Percentiles rank a stretch among this genome's conserved stretches.
Evolutionary conservation across 176 grass and related monocot genomes (phyloP).

Genomic region (Eleusine indica): DNA sequence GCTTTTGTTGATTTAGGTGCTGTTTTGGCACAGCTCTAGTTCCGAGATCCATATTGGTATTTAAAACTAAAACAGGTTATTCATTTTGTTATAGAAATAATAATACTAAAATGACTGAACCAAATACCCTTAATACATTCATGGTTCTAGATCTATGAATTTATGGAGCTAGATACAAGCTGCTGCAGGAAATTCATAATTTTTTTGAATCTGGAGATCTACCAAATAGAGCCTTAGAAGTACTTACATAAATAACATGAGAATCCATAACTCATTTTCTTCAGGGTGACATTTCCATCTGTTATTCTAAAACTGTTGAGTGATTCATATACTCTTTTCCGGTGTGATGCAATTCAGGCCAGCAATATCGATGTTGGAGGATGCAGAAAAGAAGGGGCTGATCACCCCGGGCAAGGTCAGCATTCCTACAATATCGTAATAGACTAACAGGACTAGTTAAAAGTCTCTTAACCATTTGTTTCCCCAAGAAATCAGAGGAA

Average conservation of each 20-base stretch:
- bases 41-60: no score
- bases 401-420: conserved; percentile 94
- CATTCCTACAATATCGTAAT: not conserved
- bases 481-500: not conserved
- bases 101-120: no score
- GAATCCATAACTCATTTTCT: not conserved
- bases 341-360: conserved; percentile 48
- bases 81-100: no score
- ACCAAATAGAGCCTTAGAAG: not conserved
- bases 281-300: not conserved
- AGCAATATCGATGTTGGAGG: conserved; percentile 87
- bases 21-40: no score
- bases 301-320: not conserved
- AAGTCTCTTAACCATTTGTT: not conserved
- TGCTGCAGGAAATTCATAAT: no score
- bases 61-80: no score
- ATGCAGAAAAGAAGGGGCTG: conserved; percentile 83
- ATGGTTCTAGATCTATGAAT: no score
- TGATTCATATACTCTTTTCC: conserved; percentile 12
- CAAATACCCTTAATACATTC: no score
- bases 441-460: not conserved
- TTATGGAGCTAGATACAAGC: no score
- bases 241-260: not conserved
- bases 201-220: no score
- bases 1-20: no score